A percentile compares a stretch with the other conserved stretches of the same genome.
Conservation (phyloP, 1,139 yeast species). For the Saccharomyces hybrid region DNA sequence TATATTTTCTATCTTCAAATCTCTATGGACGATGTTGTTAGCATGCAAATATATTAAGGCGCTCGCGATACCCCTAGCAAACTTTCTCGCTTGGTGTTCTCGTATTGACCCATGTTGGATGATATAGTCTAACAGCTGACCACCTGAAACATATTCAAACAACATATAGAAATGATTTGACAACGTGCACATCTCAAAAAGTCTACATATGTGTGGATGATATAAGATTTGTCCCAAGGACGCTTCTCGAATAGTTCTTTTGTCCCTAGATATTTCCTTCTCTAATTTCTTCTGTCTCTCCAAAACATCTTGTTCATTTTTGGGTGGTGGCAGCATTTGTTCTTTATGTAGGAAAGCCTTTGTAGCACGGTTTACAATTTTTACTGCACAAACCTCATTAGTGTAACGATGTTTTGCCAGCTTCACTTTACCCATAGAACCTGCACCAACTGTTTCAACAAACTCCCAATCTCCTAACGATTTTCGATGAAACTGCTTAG, state of each 20-base stretch:
- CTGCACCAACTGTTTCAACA: conserved; percentile 91
- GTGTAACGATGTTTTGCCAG: conserved; percentile 69
- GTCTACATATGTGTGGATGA: conserved; percentile 85
- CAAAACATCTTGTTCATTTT: conserved; percentile 48
- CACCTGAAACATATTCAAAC: conserved; percentile 93
- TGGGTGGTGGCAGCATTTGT: conserved; percentile 59
- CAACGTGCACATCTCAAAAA: conserved; percentile 91
- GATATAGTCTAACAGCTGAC: conserved; percentile 93
- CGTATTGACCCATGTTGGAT: conserved; percentile 91
- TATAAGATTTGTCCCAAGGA: conserved; percentile 80
- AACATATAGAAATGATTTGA: conserved; percentile 93
- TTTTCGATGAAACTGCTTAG: conserved; percentile 65
- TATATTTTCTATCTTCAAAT: conserved; percentile 89
- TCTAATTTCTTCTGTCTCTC: conserved; percentile 66
- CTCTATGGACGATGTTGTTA: conserved; percentile 93
- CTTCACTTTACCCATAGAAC: conserved; percentile 98
- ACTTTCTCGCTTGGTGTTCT: conserved; percentile 85
- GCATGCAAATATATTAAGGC: conserved; percentile 89
- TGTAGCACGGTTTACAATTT: conserved; percentile 75
- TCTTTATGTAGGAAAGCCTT: conserved; percentile 71
- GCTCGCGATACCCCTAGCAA: conserved; percentile 91
- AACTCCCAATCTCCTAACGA: conserved; percentile 97
- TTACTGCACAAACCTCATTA: conserved; percentile 77
- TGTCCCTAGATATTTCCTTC: conserved; percentile 83
- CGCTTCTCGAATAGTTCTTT: conserved; percentile 87